phyloP scores from a whole-genome alignment of 1,284 basidiomycete genomes.

The Exobasidium cylindrosporum region DNA sequence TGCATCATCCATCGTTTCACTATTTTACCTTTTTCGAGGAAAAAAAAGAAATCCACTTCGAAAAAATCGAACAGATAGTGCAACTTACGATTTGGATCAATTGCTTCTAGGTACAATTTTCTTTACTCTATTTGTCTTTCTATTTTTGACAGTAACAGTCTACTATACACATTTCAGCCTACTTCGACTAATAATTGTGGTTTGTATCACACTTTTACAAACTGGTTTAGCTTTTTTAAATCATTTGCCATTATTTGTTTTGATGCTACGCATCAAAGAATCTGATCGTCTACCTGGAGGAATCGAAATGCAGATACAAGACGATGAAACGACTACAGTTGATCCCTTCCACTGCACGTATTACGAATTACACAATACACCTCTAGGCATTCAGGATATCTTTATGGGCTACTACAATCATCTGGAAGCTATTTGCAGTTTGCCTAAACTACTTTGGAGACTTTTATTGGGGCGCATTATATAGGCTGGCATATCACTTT shows the following conservation, averaged over 20 bases:
- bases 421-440: slow-evolving; percentile 13
- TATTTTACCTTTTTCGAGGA: slow-evolving; percentile 96
- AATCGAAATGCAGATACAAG: neutral
- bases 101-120: slow-evolving; percentile 89
- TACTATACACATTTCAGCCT: slow-evolving; percentile 79
- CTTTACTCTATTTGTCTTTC: slow-evolving; percentile 84
- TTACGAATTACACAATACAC: slow-evolving; percentile 2
- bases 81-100: slow-evolving; percentile 90
- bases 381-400: slow-evolving; percentile 23
- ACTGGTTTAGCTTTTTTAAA: slow-evolving; percentile 67
- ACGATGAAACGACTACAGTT: neutral
- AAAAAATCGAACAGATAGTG: slow-evolving; percentile 77
- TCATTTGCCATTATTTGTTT: slow-evolving; percentile 82
- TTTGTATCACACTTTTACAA: slow-evolving; percentile 57
- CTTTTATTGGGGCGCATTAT: neutral
- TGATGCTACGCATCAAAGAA: slow-evolving; percentile 83
- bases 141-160: slow-evolving; percentile 82
- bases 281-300: slow-evolving; percentile 75
- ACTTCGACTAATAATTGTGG: slow-evolving; percentile 59
- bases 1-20: slow-evolving; percentile 64
- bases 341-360: neutral
- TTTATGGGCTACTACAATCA: slow-evolving; percentile 34
- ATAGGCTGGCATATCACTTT: neutral
- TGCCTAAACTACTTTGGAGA: neutral
- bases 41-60: slow-evolving; percentile 60